A percentile compares a stretch with the other conserved stretches of the same genome.
phyloP scores from a whole-genome alignment of 768 basidiomycete species.

The Boletus barrowsii region DNA sequence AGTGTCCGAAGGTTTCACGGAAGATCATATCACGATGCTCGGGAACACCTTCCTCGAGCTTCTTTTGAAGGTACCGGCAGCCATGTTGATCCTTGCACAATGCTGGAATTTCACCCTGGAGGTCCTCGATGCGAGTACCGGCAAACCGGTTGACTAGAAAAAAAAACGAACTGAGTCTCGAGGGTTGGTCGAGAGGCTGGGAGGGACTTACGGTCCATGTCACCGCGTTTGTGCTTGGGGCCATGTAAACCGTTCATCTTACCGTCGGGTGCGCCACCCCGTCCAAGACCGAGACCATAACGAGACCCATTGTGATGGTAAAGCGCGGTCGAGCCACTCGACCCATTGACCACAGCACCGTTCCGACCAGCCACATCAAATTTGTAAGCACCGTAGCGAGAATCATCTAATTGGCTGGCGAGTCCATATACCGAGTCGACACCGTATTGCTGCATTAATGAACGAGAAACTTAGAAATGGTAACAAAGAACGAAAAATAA shows the following conservation, averaged over 20 bases:
- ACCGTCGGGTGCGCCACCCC: slow-evolving; percentile 55
- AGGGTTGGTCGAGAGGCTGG: not conserved
- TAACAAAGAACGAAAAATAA: slow-evolving; percentile 23
- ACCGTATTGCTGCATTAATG: slow-evolving; percentile 46
- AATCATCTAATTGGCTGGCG: slow-evolving; percentile 47
- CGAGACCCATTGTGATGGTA: slow-evolving; percentile 78
- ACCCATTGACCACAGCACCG: slow-evolving; percentile 32
- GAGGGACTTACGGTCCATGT: slow-evolving; percentile 82
- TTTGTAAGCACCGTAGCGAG: slow-evolving; percentile 56
- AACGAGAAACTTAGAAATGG: slow-evolving; percentile 8
- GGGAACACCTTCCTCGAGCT: slow-evolving; percentile 91
- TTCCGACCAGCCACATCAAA: slow-evolving; percentile 48
- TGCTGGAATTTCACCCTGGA: slow-evolving; percentile 90
- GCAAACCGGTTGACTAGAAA: slow-evolving; percentile 89
- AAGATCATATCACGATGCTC: slow-evolving; percentile 99
- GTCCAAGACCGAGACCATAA: slow-evolving; percentile 66
- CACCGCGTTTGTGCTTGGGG: slow-evolving; percentile 91
- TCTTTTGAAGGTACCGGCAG: slow-evolving; percentile 97
- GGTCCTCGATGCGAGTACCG: slow-evolving; percentile 91
- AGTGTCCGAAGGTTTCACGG: slow-evolving; percentile 95
- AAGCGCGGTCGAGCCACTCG: slow-evolving; percentile 67
- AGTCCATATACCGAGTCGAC: slow-evolving; percentile 52
- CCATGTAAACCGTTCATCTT: slow-evolving; percentile 92
- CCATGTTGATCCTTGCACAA: slow-evolving; percentile 99
- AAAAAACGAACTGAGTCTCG: not conserved